Evolutionary conservation across 164 flowering plant species (phyloP).

Genomic region (Dillenia turbinata): DNA sequence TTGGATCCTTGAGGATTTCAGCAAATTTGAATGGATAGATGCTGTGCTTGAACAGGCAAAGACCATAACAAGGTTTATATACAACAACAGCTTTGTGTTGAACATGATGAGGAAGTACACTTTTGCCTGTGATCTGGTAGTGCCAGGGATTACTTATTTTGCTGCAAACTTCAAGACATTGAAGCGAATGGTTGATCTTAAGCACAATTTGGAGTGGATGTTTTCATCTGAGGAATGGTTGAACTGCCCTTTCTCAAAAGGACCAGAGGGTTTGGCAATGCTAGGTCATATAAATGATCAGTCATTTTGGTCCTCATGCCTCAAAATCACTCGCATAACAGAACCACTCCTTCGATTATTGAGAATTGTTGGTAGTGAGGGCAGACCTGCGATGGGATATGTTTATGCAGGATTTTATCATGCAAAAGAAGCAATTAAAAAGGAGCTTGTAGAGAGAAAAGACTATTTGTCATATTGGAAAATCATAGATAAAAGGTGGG

Average conservation of each 20-base stretch:
- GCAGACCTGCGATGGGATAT: conserved; percentile 41
- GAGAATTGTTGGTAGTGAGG: conserved; percentile 29
- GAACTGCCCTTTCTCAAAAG: conserved; percentile 27
- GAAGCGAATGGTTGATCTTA: conserved; percentile 24
- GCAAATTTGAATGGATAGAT: conserved; percentile 22
- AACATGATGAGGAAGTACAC: conserved; percentile 36
- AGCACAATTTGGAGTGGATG: conserved; percentile 30
- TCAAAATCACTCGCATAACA: conserved; percentile 18
- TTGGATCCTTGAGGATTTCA: conserved; percentile 40
- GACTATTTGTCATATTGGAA: conserved; percentile 23
- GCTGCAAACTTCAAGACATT: conserved; percentile 32
- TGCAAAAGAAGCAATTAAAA: conserved; percentile 29
- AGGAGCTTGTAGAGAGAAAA: conserved; percentile 24
- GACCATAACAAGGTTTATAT: conserved; percentile 29
- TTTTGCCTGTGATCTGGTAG: conserved; percentile 32
- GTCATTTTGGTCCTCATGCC: conserved; percentile 30
- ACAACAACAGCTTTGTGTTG: conserved; percentile 31
- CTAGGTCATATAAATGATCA: conserved; percentile 26
- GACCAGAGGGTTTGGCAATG: conserved; percentile 27
- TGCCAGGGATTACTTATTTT: conserved; percentile 34
- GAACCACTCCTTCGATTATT: conserved; percentile 35
- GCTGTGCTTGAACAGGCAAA: conserved; percentile 26
- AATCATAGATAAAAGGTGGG: conserved; percentile 34
- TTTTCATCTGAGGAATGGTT: conserved; percentile 35
- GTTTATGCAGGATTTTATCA: conserved; percentile 43